Conservation (phyloP, 1,284 basidiomycete genomes). For the Taiwanofungus camphoratus region DNA sequence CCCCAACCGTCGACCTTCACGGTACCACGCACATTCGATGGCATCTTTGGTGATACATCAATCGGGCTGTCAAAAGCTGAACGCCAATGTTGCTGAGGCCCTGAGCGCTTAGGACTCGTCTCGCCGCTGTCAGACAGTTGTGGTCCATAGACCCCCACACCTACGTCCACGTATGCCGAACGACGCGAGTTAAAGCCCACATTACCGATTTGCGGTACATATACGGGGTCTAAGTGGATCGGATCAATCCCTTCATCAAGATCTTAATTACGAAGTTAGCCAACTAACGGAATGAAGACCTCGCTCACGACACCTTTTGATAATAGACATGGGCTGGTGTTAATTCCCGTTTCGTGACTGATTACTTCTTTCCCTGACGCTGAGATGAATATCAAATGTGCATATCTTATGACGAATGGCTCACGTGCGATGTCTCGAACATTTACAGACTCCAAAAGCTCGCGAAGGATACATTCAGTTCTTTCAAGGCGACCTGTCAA, state of each 20-base stretch:
- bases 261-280: too few relatives aligned
- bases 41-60: too few relatives aligned
- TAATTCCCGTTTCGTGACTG: neutral
- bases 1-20: too few relatives aligned
- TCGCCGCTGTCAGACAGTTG: too few relatives aligned
- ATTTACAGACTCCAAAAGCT: conserved; percentile 3
- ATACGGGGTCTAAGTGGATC: too few relatives aligned
- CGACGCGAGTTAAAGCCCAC: neutral
- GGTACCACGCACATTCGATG: too few relatives aligned
- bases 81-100: neutral
- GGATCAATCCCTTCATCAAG: too few relatives aligned
- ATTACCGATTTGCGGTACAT: too few relatives aligned
- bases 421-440: conserved; percentile 4
- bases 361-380: neutral
- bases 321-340: neutral
- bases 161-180: neutral
- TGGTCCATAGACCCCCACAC: too few relatives aligned
- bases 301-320: neutral
- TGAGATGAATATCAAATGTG: neutral
- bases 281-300: too few relatives aligned
- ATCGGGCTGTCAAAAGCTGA: too few relatives aligned
- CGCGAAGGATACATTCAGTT: conserved; percentile 7
- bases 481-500: conserved; percentile 5
- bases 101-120: too few relatives aligned
- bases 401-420: neutral